These are phyloP conservation scores for Hypomyces perniciosus DNA, from an alignment of 2,329 filamentous ascomycete genomes.

Conservation along the genomic window DNA sequence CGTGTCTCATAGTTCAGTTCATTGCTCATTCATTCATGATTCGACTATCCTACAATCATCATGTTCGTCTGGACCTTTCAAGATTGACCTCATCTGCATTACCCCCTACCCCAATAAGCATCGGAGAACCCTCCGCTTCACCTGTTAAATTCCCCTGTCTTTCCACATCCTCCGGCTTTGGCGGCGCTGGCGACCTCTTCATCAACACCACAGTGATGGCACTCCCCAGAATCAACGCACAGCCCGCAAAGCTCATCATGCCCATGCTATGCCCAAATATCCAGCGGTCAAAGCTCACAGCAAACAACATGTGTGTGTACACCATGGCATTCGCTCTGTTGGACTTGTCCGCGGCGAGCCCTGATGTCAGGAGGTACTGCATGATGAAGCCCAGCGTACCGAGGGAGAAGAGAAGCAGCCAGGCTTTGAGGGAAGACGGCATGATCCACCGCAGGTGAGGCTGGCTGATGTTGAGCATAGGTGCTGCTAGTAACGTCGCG, in stretches of 20 bases:
- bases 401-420: conserved; percentile 61
- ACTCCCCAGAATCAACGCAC: conserved; percentile 47
- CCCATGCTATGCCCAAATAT: conserved; percentile 48
- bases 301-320: conserved; percentile 53
- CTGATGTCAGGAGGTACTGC: conserved; percentile 79
- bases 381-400: conserved; percentile 72
- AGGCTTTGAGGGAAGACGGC: conserved; percentile 45
- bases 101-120: conserved; percentile 31
- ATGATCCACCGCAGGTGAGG: conserved; percentile 40
- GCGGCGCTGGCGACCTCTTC: conserved; percentile 30
- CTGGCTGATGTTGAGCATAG: conserved; percentile 39
- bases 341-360: conserved; percentile 64
- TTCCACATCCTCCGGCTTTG: conserved; percentile 30
- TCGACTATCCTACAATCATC: too few relatives aligned
- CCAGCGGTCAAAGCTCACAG: conserved; percentile 45
- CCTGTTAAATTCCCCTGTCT: conserved; percentile 23
- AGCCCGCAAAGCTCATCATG: conserved; percentile 43
- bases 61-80: neutral
- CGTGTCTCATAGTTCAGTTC: too few relatives aligned
- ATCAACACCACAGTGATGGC: conserved; percentile 45
- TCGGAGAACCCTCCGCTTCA: conserved; percentile 33
- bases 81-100: conserved; percentile 17
- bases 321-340: conserved; percentile 53
- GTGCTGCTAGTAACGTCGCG: conserved; percentile 49
- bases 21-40: too few relatives aligned